Conservation (phyloP, 1,284 basidiomycete genomes). For the Fistulinella cinereoalba region DNA sequence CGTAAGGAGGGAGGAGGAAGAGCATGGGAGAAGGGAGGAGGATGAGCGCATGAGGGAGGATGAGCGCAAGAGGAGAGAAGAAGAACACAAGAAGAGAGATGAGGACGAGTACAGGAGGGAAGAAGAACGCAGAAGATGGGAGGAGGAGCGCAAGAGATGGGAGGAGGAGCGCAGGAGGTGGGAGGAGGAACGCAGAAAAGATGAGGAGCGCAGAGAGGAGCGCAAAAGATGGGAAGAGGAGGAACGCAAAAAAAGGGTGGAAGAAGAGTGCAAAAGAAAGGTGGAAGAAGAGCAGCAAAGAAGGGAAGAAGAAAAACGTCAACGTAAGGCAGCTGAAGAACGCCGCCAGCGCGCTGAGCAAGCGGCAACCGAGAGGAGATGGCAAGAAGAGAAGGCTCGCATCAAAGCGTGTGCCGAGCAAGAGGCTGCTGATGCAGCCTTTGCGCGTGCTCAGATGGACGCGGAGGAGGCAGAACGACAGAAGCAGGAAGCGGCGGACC, state of each 20-base stretch:
- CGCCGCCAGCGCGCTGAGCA: slow-evolving; percentile 18
- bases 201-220: slow-evolving; percentile 27
- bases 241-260: slow-evolving; percentile 16
- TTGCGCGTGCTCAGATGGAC: slow-evolving; percentile 34
- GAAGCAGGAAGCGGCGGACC: slow-evolving; percentile 32
- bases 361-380: slow-evolving; percentile 29
- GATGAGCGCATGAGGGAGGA: slow-evolving; percentile 9
- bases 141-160: not conserved
- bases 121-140: slow-evolving; percentile 7
- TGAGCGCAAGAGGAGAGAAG: slow-evolving; percentile 2
- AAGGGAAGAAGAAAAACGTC: slow-evolving; percentile 23
- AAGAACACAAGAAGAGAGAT: not conserved
- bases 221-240: slow-evolving; percentile 23
- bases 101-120: slow-evolving; percentile 23
- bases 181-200: slow-evolving; percentile 17
- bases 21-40: slow-evolving; percentile 17
- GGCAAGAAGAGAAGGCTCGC: slow-evolving; percentile 32
- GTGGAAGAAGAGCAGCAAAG: slow-evolving; percentile 15
- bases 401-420: slow-evolving; percentile 32
- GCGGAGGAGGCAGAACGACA: slow-evolving; percentile 32
- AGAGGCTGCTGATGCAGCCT: slow-evolving; percentile 35
- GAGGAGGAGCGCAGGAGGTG: not conserved
- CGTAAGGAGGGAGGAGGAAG: slow-evolving; percentile 9
- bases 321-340: slow-evolving; percentile 16
- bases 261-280: slow-evolving; percentile 16